These are phyloP conservation scores for Xylaria intraflava DNA, from an alignment of 495 filamentous ascomycete genomes.

Conservation along the genomic window DNA sequence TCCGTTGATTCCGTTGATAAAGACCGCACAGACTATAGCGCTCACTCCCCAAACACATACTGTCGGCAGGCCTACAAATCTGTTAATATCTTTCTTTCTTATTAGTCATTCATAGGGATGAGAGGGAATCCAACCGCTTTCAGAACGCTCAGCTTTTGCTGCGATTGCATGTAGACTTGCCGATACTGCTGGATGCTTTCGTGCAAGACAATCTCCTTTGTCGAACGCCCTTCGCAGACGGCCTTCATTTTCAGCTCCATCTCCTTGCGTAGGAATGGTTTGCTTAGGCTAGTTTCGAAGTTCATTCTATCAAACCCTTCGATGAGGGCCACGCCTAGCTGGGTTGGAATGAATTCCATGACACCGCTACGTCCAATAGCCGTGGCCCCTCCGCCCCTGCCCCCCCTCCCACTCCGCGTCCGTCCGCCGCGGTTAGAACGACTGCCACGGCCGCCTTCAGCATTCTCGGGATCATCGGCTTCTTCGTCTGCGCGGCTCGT, in stretches of 20 bases:
- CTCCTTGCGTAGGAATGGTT: conserved; percentile 96
- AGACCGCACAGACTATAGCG: neutral
- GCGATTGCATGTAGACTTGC: conserved; percentile 71
- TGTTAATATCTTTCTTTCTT: conserved; percentile 17
- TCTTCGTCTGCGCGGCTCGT: conserved; percentile 22
- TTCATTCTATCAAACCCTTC: conserved; percentile 90
- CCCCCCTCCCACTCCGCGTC: conserved; percentile 33
- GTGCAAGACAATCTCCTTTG: conserved; percentile 63
- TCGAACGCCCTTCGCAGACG: conserved; percentile 82
- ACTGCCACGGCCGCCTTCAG: conserved; percentile 34
- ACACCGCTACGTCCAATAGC: conserved; percentile 45
- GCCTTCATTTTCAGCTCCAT: conserved; percentile 94
- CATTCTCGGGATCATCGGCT: conserved; percentile 26
- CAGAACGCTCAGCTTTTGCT: conserved; percentile 65
- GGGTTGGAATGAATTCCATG: conserved; percentile 85
- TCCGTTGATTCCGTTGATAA: neutral
- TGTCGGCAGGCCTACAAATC: conserved; percentile 40
- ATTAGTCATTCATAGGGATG: neutral
- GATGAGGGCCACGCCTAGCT: conserved; percentile 81
- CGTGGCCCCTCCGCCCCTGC: conserved; percentile 34
- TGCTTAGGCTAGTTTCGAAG: conserved; percentile 82
- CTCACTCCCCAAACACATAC: conserved; percentile 35
- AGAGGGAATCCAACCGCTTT: conserved; percentile 52
- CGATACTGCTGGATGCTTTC: conserved; percentile 80
- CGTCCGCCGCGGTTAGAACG: conserved; percentile 42